Base-by-base conservation (phyloP, 768 basidiomycete genomes). In the Boletus insuetus region DNA sequence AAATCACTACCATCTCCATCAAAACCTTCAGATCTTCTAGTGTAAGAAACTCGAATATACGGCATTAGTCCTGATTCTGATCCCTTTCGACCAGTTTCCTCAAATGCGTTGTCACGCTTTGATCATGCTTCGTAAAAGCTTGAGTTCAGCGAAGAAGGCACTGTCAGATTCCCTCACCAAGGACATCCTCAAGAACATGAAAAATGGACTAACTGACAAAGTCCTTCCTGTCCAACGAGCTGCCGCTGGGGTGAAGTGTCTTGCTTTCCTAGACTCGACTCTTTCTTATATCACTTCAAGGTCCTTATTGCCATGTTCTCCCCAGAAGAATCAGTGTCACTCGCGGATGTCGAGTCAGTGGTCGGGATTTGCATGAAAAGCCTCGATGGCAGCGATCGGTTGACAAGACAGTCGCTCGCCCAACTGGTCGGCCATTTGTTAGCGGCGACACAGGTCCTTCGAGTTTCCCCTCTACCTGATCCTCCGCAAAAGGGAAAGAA, bases 111-210 rank as follows among this genome's bases (percentile, higher is more conserved):
- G 84, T 66, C 85, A 95, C 56, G 89, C 93, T 2, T 70, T 98
- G 6, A 65, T 80, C 2, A 82, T 91, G 7, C 79, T 98, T 24
- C 79, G 80, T n/a, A 94, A 95, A 69, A 78, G 91, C 0, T 71
- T 97, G n/a, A 70, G 71, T 11, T 86, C 85, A 1, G 93, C 92
- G 0, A 94, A 88, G 58, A 86, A 87, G 50, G 93, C 93, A 0
- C 78, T 96, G 1, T 84, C 90, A 0, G 96, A 99, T 56, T 75
- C 85, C 6, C 75, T 83, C 3, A 70, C 79, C 51, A 94, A 83
- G 66, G 97, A 99, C 63, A 80, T 95, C 44, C 64, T 91, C 49
- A 98, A 96, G 71, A 85, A 90, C 58, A 86, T 89, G 76, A 85
- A 81, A 63, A 77, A 79, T 37, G 84, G 82, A 1, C 73, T 98